These are phyloP conservation scores for Suhomyces maxii DNA, from an alignment of 1,139 yeast genomes.

Conservation along the genomic window DNA sequence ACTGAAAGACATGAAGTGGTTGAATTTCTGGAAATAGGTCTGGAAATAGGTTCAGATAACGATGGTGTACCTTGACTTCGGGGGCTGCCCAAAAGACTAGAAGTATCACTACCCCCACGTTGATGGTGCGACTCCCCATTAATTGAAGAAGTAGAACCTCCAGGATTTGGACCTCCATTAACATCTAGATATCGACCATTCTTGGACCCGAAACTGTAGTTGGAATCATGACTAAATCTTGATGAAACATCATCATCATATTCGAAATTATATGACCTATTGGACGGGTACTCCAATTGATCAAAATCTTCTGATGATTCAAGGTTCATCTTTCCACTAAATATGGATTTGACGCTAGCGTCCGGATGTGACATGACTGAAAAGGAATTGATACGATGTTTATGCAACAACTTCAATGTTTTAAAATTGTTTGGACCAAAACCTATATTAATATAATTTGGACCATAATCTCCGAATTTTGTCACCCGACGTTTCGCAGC, in stretches of 20 bases:
- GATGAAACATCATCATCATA: conserved; percentile 16
- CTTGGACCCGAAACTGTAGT: conserved; percentile 25
- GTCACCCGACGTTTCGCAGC: neutral
- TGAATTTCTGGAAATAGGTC: conserved; percentile 63
- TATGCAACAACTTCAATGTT: neutral
- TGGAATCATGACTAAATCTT: conserved; percentile 19
- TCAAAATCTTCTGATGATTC: conserved; percentile 28
- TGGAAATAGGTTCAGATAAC: conserved; percentile 29
- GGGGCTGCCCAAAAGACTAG: conserved; percentile 4
- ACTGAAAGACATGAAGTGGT: conserved; percentile 66
- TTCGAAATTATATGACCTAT: conserved; percentile 7
- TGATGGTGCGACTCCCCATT: neutral
- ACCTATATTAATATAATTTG: neutral
- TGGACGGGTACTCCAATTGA: conserved; percentile 4
- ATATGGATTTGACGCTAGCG: conserved; percentile 43
- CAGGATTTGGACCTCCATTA: neutral
- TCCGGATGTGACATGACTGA: conserved; percentile 45
- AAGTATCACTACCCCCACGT: conserved; percentile 1
- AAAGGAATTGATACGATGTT: neutral
- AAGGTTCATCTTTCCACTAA: conserved; percentile 37
- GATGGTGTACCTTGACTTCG: conserved; percentile 4
- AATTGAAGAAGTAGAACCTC: neutral
- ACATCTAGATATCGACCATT: conserved; percentile 13
- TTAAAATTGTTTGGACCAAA: neutral
- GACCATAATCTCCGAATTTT: no score